A percentile compares a stretch with the other conserved stretches of the same genome.
Conservation (phyloP, 2,329 filamentous ascomycete species). For the Teratosphaeria destructans region DNA sequence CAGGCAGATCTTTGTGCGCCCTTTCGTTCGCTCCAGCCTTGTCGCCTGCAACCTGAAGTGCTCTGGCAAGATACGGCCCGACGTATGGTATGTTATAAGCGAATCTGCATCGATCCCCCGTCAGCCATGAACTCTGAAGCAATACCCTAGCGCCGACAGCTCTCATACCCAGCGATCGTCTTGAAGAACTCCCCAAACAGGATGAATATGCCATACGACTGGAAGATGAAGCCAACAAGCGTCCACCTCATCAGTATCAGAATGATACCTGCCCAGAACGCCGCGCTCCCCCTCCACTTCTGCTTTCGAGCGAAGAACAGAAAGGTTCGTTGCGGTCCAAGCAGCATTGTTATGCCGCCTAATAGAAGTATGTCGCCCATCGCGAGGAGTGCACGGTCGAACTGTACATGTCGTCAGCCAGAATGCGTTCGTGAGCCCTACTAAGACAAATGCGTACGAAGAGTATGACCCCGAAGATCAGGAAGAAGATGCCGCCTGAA, state of each 20-base stretch:
- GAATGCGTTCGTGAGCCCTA: neutral
- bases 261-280: constrained; percentile 72
- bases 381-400: constrained; percentile 93
- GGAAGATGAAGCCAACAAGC: constrained; percentile 78
- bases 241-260: constrained; percentile 88
- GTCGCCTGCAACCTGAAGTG: constrained; percentile 63
- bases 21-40: constrained; percentile 52
- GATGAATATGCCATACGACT: constrained; percentile 85
- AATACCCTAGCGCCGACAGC: neutral
- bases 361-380: constrained; percentile 99
- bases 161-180: constrained; percentile 61
- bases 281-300: constrained; percentile 82
- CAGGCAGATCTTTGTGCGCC: constrained; percentile 67
- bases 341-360: constrained; percentile 89
- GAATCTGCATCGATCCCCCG: constrained; percentile 40
- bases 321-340: constrained; percentile 81
- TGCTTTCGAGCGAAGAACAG: constrained; percentile 90
- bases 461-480: constrained; percentile 84
- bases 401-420: constrained; percentile 47
- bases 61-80: constrained; percentile 71
- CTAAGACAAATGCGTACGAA: neutral
- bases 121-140: neutral
- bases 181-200: constrained; percentile 94
- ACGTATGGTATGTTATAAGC: constrained; percentile 74
- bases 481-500: constrained; percentile 89